Conservation (phyloP, 495 filamentous ascomycete genomes). For the Margaritispora aquatica region DNA sequence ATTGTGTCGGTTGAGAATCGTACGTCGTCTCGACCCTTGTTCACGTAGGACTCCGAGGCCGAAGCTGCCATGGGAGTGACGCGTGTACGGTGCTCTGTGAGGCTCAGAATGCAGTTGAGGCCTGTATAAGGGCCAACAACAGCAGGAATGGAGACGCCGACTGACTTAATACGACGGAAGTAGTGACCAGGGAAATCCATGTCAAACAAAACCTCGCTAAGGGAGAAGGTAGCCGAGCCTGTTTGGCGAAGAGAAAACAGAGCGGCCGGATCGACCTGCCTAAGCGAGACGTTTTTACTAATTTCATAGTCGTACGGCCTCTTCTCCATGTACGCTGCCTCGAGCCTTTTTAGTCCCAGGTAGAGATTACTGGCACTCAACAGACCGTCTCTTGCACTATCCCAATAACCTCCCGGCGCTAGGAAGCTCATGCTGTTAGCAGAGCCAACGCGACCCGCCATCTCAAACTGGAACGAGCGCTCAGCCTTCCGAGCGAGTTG, state of each 20-base stretch:
- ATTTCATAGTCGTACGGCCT: constrained; percentile 31
- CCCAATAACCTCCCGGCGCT: constrained; percentile 20
- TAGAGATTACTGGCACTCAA: constrained; percentile 24
- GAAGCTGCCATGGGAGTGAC: neutral
- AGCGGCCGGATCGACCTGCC: constrained; percentile 23
- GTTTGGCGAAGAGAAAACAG: constrained; percentile 24
- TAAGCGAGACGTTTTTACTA: constrained; percentile 29
- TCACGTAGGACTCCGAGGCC: too few species aligned
- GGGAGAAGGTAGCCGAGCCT: constrained; percentile 16
- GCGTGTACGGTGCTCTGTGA: constrained; percentile 12
- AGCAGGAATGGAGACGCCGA: constrained; percentile 21
- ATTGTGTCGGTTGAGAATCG: neutral
- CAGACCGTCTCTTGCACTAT: constrained; percentile 25
- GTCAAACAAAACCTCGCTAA: constrained; percentile 34
- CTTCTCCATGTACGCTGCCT: constrained; percentile 22
- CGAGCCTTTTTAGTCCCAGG: constrained; percentile 23
- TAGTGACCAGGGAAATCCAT: constrained; percentile 40
- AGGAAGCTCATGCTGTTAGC: neutral
- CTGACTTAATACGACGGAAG: constrained; percentile 27
- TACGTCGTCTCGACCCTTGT: too few species aligned
- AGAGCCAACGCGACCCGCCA: neutral
- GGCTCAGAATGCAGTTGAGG: constrained; percentile 17
- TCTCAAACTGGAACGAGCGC: constrained; percentile 22
- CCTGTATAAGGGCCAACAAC: constrained; percentile 24
- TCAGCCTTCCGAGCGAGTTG: constrained; percentile 23